Conservation (phyloP, 75 land plant genomes). For the Cupressus sempervirens region DNA sequence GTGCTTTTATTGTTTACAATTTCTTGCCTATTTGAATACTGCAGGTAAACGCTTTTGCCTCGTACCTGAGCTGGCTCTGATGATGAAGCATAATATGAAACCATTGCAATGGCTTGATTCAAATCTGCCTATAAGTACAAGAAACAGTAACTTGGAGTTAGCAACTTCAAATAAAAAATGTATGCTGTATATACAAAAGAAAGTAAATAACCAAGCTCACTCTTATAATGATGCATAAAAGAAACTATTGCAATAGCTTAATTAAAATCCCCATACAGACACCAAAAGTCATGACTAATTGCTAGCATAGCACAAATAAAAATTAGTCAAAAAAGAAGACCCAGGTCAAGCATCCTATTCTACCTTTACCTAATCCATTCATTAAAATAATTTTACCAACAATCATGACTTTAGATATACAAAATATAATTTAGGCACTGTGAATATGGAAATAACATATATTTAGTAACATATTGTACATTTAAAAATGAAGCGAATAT, state of each 20-base stretch:
- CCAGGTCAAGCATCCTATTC: not conserved
- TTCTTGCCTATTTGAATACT: constrained; percentile 93
- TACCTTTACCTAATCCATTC: not conserved
- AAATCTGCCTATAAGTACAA: constrained; percentile 54
- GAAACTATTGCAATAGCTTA: constrained; percentile 87
- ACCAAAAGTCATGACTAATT: not conserved
- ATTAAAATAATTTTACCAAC: not conserved
- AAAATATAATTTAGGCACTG: not conserved
- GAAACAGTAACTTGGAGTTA: not conserved
- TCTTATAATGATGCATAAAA: constrained; percentile 90
- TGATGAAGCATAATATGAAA: constrained; percentile 93
- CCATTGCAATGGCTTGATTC: constrained; percentile 94
- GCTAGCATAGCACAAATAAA: not conserved
- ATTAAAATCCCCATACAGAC: constrained; percentile 66
- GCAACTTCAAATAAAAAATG: not conserved
- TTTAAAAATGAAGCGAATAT: not conserved
- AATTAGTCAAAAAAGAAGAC: not conserved
- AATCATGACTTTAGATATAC: not conserved
- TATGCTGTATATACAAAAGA: not conserved
- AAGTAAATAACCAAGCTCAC: constrained; percentile 61
- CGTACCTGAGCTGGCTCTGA: constrained; percentile 96
- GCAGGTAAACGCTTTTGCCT: constrained; percentile 90
- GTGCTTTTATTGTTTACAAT: constrained; percentile 88
- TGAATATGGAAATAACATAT: not conserved
- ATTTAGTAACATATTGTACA: not conserved